Conservation (phyloP, 768 basidiomycete species). For the Tylopilus plumbeoviolaceoides region DNA sequence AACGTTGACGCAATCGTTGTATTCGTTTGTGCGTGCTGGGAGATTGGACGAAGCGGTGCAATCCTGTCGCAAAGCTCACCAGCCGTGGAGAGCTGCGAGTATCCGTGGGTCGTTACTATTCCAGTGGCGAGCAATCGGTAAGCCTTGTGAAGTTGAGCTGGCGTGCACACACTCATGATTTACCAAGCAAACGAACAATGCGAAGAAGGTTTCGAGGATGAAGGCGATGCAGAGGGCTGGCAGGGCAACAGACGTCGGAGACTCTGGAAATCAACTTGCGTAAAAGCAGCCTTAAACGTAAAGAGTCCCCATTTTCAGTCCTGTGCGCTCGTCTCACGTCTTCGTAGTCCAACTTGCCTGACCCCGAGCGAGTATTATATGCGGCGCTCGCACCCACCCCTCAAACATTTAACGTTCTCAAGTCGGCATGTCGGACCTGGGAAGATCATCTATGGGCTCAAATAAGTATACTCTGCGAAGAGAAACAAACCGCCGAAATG, state of each 20-base stretch:
- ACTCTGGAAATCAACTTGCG: slow-evolving; percentile 88
- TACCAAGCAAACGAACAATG: slow-evolving; percentile 44
- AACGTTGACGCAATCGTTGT: slow-evolving; percentile 70
- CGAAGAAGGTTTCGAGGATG: slow-evolving; percentile 44
- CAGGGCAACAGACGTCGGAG: slow-evolving; percentile 72
- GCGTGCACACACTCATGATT: slow-evolving; percentile 32
- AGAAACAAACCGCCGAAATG: slow-evolving; percentile 71
- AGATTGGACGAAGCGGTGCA: slow-evolving; percentile 80
- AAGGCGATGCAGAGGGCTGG: slow-evolving; percentile 46
- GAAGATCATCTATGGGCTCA: slow-evolving; percentile 96
- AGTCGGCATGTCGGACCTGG: slow-evolving; percentile 82
- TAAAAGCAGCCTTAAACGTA: slow-evolving; percentile 74
- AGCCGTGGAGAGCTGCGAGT: slow-evolving; percentile 90
- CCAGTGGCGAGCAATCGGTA: slow-evolving; percentile 70
- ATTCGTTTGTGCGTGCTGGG: slow-evolving; percentile 81
- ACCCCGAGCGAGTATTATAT: slow-evolving; percentile 80
- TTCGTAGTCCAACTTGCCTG: slow-evolving; percentile 50
- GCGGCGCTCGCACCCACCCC: slow-evolving; percentile 77
- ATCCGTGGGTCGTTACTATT: slow-evolving; percentile 81
- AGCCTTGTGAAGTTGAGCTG: slow-evolving; percentile 17
- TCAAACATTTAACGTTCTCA: slow-evolving; percentile 60
- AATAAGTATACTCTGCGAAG: slow-evolving; percentile 75
- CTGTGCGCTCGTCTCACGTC: slow-evolving; percentile 4
- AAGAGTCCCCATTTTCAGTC: not conserved
- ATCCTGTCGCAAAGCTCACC: slow-evolving; percentile 74